Base-by-base conservation (phyloP, 1,284 basidiomycete species). In the Schizophyllum amplum region DNA sequence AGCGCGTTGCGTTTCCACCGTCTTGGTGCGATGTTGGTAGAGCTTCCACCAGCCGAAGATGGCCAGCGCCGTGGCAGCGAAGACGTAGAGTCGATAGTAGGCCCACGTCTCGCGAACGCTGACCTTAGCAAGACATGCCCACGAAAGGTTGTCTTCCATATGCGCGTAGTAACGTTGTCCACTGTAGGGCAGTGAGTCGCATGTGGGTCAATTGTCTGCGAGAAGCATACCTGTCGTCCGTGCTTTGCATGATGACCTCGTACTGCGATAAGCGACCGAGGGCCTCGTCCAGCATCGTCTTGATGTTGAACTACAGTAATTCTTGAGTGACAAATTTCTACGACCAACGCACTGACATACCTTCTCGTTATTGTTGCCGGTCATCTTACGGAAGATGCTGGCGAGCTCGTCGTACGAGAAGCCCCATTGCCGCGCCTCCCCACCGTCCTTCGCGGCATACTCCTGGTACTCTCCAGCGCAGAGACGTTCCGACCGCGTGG, bases 371-470 rank as follows among this genome's bases (percentile, higher is more conserved):
- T 78, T 84, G 64, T 72, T 68, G 64, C 74, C 82, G 75, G 87
- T 77, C 48, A 65, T 68, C 27, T 82, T 76, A 58, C 75, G 76
- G 33, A 42, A 42, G 3, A 42, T 42, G 17, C 17, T 9, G 33
- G 11, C 11, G 59, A 90, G 69, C 4, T 73, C 72, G 27, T 76
- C 72, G 25, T 89, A 70, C 59, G 83, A 79, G 26, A 86, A 63
- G 47, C 92, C 92, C 83, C 86, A 94, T 64, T 77, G 81, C 68
- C 80, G 81, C 15, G 87, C 89, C 63, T 90, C 84, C 54, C 83
- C 81, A 17, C 82, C 85, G 61, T 82, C 80, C 42, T 67, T 65
- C 48, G 74, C 60, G 54, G 66, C 62, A 58, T 55, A 63, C 62
- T 67, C 64, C 54, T 60, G 66, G 59, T 72, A 72, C 53, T 76